Percentiles rank a stretch among this genome's conserved stretches.
These are phyloP conservation scores for Trichaptum fuscoviolaceum DNA, from an alignment of 768 basidiomycete genomes.

Conservation along the genomic window DNA sequence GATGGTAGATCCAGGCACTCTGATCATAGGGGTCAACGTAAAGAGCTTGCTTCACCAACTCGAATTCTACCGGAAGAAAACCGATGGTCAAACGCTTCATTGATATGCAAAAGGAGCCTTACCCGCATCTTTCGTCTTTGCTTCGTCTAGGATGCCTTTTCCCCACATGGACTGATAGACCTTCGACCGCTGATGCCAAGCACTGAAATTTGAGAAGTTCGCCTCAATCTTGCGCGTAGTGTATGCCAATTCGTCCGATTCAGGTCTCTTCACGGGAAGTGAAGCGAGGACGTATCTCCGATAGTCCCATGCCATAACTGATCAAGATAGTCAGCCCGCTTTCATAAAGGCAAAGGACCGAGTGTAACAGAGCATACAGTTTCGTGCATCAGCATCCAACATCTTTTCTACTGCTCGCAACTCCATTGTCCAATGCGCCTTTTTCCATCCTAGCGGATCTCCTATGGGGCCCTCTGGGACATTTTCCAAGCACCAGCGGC, in stretches of 20 bases:
- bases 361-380: slow-evolving; percentile 55
- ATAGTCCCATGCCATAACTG: slow-evolving; percentile 96
- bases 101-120: slow-evolving; percentile 15
- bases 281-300: slow-evolving; percentile 76
- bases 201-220: slow-evolving; percentile 97
- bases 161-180: slow-evolving; percentile 65
- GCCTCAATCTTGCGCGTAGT: slow-evolving; percentile 88
- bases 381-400: slow-evolving; percentile 86
- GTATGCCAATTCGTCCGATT: slow-evolving; percentile 71
- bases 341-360: neutral
- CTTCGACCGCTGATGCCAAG: slow-evolving; percentile 97
- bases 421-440: slow-evolving; percentile 79
- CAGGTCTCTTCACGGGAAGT: slow-evolving; percentile 54
- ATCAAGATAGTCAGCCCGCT: neutral
- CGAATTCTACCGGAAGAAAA: slow-evolving; percentile 61
- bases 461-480: slow-evolving; percentile 71
- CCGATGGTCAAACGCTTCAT: neutral
- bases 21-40: slow-evolving; percentile 97
- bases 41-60: slow-evolving; percentile 87
- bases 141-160: slow-evolving; percentile 43
- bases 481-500: slow-evolving; percentile 89
- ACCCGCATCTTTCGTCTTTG: slow-evolving; percentile 67
- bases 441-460: slow-evolving; percentile 64
- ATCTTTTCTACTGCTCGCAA: slow-evolving; percentile 86
- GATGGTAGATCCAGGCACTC: slow-evolving; percentile 96